Evolutionary conservation across 2,329 filamentous ascomycete genomes (phyloP), one percentile per base, ranked within the genome.

Genomic region (Calonectria pseudoturangicola): DNA sequence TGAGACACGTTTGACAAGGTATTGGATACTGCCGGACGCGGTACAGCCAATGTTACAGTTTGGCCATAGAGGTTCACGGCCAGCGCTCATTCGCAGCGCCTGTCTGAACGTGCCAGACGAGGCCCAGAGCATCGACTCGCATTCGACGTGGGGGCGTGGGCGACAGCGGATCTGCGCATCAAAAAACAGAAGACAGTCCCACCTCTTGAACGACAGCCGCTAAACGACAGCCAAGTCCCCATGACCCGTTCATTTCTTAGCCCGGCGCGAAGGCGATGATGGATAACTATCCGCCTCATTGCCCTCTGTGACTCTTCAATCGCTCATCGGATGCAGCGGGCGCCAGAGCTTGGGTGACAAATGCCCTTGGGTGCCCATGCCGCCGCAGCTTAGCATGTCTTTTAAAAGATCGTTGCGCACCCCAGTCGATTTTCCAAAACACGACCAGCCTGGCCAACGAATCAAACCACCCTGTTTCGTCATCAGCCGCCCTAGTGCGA

Each of bases 401-500:
- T 25, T 39, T 48, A 67, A 63, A 41, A 47, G 58, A 63, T 66
- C 47, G n/a, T 28, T 66, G 33, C 15, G n/a, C 33, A 66, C 64
- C 64, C 64, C 36, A 28, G 64, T 66, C 47, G 30, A 27, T 13
- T 43, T 25, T 36, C 39, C 56, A 47, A 67, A 50, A 25, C 36
- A 69, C 51, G 66, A 48, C 33, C 60, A 43, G 62, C n/a, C 16
- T 39, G 33, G 56, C 56, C 75, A 47, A 36, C 77, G 71, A 79
- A 79, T 79, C 73, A 78, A 64, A 51, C 41, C 56, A 12, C 30
- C 15, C 21, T 63, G 41, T 77, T 77, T 79, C 51, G 76, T 79
- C 71, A 77, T 78, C 76, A 56, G 27, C 33, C 39, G 51, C 67
- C 30, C 33, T 56, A 65, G 58, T 67, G 70, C 39, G 51, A 67